These are phyloP conservation scores for Besnoitia besnoiti DNA, from an alignment of 169 alveolate genomes.

Conservation along the genomic window DNA sequence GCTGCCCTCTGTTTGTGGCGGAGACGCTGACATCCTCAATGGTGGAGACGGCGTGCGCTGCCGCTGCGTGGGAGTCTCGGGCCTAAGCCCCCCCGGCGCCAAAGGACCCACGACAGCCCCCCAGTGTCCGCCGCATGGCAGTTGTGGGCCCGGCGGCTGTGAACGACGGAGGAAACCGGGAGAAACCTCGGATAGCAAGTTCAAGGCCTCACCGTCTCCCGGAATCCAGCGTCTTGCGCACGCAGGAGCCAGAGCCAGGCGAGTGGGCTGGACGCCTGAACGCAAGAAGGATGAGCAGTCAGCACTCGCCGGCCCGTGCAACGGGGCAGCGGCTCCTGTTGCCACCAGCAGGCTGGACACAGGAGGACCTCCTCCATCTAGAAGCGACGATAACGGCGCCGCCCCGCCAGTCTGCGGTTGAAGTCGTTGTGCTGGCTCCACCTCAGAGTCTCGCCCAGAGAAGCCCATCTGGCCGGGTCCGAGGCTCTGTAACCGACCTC, in stretches of 20 bases:
- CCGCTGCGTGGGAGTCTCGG: neutral
- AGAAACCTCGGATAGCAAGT: neutral
- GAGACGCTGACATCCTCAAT: neutral
- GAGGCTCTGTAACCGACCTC: too few relatives aligned
- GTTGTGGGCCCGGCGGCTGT: neutral
- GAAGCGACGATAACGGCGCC: neutral
- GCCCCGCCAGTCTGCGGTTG: neutral
- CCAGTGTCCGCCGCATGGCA: too few relatives aligned
- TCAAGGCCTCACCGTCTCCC: neutral
- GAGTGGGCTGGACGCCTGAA: too few relatives aligned
- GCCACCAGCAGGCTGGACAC: neutral
- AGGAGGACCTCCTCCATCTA: neutral
- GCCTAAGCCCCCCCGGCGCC: neutral
- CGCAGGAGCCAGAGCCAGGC: too few relatives aligned
- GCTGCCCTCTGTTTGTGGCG: neutral
- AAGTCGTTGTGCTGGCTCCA: neutral
- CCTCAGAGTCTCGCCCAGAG: neutral
- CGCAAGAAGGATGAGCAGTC: too few relatives aligned
- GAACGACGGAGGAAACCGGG: neutral
- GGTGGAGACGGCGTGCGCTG: neutral
- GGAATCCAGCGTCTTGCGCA: too few relatives aligned
- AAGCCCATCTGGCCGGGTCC: too few relatives aligned
- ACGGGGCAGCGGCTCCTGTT: neutral
- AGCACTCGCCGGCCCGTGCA: neutral
- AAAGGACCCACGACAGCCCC: neutral